phyloP scores from a whole-genome alignment of 1,139 yeast genomes.

The Debaryomyces subglobosus region DNA sequence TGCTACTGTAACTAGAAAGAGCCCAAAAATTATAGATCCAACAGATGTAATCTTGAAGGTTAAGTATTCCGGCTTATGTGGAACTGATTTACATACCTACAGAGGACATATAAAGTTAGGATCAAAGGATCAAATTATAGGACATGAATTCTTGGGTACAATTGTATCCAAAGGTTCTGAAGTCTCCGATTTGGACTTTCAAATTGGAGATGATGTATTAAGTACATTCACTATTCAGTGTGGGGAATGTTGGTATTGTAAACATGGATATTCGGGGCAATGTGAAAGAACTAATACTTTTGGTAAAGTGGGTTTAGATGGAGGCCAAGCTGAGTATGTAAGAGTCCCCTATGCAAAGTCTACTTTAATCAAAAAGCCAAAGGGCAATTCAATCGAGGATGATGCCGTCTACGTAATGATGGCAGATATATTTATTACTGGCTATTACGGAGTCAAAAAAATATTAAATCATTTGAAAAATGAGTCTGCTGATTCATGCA shows the following conservation, averaged over 20 bases:
- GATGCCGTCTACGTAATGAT: slow-evolving; percentile 56
- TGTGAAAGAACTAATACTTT: slow-evolving; percentile 56
- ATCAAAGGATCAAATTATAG: slow-evolving; percentile 44
- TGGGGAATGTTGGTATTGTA: slow-evolving; percentile 59
- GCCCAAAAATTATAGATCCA: slow-evolving; percentile 43
- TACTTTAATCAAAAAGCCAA: slow-evolving; percentile 49
- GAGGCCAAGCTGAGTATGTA: slow-evolving; percentile 65
- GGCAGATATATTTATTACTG: slow-evolving; percentile 72
- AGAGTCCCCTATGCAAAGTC: slow-evolving; percentile 59
- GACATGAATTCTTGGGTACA: slow-evolving; percentile 54
- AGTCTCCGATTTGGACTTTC: slow-evolving; percentile 32
- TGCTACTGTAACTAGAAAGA: slow-evolving; percentile 43
- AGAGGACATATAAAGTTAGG: slow-evolving; percentile 55
- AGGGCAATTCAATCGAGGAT: slow-evolving; percentile 26
- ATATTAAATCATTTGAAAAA: slow-evolving; percentile 45
- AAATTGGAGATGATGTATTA: slow-evolving; percentile 48
- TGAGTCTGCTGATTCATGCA: slow-evolving; percentile 21
- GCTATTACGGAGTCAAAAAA: slow-evolving; percentile 57
- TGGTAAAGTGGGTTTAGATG: slow-evolving; percentile 57
- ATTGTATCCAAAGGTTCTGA: slow-evolving; percentile 41
- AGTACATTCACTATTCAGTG: slow-evolving; percentile 60
- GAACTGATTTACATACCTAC: slow-evolving; percentile 64
- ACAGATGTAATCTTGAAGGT: slow-evolving; percentile 57
- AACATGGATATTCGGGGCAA: slow-evolving; percentile 54
- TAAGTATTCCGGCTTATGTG: slow-evolving; percentile 59